Conservation (phyloP, 2,329 filamentous ascomycete species). For the Cercospora janseana region DNA sequence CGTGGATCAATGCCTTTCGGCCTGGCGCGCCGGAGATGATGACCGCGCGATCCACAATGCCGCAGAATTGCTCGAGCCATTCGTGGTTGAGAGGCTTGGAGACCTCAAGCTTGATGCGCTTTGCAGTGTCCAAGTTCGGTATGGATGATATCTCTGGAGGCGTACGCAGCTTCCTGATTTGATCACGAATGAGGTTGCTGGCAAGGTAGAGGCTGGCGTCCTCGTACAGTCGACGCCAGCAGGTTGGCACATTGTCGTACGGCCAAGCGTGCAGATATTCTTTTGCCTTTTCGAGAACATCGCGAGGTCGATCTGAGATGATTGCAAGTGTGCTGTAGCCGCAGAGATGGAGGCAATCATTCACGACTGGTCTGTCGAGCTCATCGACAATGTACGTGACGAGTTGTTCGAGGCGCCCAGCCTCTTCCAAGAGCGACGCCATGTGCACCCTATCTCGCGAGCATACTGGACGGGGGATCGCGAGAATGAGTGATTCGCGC, state of each 20-base stretch:
- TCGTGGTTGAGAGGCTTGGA: not conserved
- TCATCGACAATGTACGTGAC: constrained; percentile 7
- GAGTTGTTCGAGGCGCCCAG: constrained; percentile 4
- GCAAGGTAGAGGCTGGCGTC: constrained; percentile 67
- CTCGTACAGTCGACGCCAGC: constrained; percentile 70
- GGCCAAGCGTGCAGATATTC: constrained; percentile 68
- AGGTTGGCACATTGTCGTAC: constrained; percentile 63
- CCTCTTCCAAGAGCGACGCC: constrained; percentile 4
- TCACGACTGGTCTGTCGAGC: constrained; percentile 15
- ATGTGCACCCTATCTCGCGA: not conserved
- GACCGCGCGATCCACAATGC: constrained; percentile 69
- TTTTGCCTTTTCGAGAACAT: constrained; percentile 60
- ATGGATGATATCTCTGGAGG: not conserved
- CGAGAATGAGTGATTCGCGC: no score
- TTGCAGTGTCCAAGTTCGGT: not conserved
- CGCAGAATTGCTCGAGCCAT: constrained; percentile 51
- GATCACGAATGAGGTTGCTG: constrained; percentile 25
- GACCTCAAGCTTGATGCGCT: not conserved
- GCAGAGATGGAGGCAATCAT: constrained; percentile 42
- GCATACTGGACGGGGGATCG: no score
- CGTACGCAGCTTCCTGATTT: not conserved
- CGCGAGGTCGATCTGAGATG: constrained; percentile 43
- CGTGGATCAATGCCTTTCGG: constrained; percentile 48
- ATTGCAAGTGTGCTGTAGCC: constrained; percentile 42
- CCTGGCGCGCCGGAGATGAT: constrained; percentile 69